phyloP scores from a whole-genome alignment of 176 grass and related monocot genomes.

The Triticum dicoccoides region DNA sequence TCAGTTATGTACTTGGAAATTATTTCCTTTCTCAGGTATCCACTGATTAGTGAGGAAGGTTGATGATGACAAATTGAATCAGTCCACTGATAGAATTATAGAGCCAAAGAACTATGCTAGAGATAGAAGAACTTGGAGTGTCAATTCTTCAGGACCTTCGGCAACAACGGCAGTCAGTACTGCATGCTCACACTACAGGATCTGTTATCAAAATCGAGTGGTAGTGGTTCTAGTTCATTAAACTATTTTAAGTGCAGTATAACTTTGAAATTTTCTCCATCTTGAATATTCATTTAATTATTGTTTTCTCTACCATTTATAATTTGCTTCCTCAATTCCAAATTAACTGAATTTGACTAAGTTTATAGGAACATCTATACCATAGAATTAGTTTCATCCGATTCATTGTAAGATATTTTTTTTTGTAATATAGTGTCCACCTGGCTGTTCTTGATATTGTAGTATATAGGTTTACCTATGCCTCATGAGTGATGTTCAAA shows the following conservation, averaged over 20 bases:
- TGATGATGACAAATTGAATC: constrained; percentile 73
- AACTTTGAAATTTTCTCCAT: neutral
- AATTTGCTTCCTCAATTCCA: neutral
- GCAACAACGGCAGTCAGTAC: no score
- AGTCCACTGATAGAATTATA: constrained; percentile 75
- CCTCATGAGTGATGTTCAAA: no score
- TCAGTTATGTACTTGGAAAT: constrained; percentile 32
- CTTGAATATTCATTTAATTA: neutral
- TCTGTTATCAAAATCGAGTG: no score
- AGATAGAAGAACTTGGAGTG: constrained; percentile 77
- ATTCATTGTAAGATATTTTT: no score
- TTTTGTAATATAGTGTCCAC: no score
- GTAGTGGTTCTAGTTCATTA: no score
- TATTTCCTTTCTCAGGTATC: constrained; percentile 43
- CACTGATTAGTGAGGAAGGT: constrained; percentile 77
- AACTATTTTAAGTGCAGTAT: neutral
- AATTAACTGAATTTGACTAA: no score
- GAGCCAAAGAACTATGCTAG: constrained; percentile 69
- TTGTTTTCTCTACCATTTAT: neutral
- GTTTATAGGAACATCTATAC: no score
- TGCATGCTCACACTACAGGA: no score
- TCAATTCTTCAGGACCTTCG: neutral
- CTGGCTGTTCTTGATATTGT: no score
- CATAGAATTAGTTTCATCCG: no score
- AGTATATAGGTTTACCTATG: no score